Conservation (phyloP, 2,329 filamentous ascomycete species). For the Sporothrix pallida region DNA sequence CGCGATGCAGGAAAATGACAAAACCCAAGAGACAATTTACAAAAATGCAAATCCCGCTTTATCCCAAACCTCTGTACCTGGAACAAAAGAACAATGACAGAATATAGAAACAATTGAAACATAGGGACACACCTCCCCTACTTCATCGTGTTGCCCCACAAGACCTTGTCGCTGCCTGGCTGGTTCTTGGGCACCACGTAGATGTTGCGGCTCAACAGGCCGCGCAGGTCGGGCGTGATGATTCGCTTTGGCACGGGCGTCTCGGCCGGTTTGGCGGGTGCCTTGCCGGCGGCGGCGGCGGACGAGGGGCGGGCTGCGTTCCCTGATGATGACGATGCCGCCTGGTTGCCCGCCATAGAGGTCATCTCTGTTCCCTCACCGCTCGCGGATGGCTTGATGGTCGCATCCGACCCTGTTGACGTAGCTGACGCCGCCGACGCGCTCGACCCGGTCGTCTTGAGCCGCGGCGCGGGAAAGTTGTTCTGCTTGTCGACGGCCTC, state of each 20-base stretch:
- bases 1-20: not conserved
- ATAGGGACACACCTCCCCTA: not conserved
- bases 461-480: conserved; percentile 72
- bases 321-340: not conserved
- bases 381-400: not conserved
- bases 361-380: conserved; percentile 29
- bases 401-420: not conserved
- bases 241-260: conserved; percentile 47
- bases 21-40: not conserved
- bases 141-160: conserved; percentile 36
- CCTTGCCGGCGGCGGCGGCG: conserved; percentile 34
- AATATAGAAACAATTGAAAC: not conserved
- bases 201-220: conserved; percentile 57
- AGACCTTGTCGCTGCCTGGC: conserved; percentile 19
- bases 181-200: conserved; percentile 42
- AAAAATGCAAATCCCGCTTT: conserved; percentile 25
- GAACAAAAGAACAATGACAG: not conserved
- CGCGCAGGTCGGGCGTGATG: conserved; percentile 63
- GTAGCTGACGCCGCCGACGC: not conserved
- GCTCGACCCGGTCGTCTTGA: conserved; percentile 2
- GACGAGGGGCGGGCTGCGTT: not conserved
- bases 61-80: not conserved
- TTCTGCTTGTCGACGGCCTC: conserved; percentile 91
- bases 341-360: too few relatives aligned
- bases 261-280: conserved; percentile 27